A percentile compares a stretch with the other conserved stretches of the same genome.
These are phyloP conservation scores for Arabidopsis hybrid DNA, from an alignment of 441 rosid species.

Conservation along the genomic window DNA sequence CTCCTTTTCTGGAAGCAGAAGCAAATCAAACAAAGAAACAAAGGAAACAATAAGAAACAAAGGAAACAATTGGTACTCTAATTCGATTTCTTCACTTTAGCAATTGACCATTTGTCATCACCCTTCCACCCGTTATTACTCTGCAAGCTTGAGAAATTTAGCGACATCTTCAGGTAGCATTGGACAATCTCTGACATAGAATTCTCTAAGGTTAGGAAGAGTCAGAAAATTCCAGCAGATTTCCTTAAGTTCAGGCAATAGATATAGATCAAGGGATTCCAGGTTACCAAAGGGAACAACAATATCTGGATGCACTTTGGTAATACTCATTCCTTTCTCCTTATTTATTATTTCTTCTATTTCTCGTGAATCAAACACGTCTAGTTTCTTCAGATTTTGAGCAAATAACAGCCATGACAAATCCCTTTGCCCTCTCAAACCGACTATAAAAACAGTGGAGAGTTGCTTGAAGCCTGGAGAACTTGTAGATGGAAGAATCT, in stretches of 20 bases:
- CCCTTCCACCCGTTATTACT: too few relatives aligned
- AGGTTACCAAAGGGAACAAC: background rate
- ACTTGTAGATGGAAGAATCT: background rate
- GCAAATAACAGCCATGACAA: background rate
- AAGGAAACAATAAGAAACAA: too few relatives aligned
- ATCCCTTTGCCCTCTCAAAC: background rate
- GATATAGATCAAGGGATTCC: background rate
- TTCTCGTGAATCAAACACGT: accelerated
- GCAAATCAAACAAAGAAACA: too few relatives aligned
- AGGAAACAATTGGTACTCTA: too few relatives aligned
- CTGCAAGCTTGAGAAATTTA: background rate
- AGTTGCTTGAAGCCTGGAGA: background rate
- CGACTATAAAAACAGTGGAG: accelerated
- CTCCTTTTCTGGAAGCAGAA: too few relatives aligned
- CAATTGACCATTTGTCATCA: too few relatives aligned
- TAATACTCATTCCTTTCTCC: background rate
- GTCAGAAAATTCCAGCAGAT: background rate
- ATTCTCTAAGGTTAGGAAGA: background rate
- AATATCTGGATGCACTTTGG: background rate
- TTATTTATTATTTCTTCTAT: background rate
- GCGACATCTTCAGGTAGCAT: background rate
- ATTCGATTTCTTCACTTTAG: too few relatives aligned
- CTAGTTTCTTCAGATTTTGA: background rate
- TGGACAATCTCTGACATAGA: background rate
- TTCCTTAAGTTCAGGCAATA: background rate